Evolutionary conservation across 768 basidiomycete species (phyloP), one percentile per base, ranked within the genome.

Genomic region (Calocera cornea): DNA sequence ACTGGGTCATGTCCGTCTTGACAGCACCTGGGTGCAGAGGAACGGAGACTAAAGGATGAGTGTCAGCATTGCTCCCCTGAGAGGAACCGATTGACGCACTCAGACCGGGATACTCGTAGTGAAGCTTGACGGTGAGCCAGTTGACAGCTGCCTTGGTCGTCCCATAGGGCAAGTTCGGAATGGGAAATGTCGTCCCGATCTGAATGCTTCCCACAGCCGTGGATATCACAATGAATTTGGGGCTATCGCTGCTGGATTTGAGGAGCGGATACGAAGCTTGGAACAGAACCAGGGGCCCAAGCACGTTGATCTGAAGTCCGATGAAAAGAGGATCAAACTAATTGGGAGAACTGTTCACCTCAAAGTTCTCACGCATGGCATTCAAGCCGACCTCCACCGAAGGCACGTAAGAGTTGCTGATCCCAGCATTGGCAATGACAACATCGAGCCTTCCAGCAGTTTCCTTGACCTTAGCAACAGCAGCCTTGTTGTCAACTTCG

Each of bases 241-340:
- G 67, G 2, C 2, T 10, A 16, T 27, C 24, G 1, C 14, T 16
- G 41, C 17, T 16, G 41, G 41, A 38, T 33, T n/a, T 5, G 44
- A 74, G 69, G 17, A 74, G 69, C 1, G 64, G 29, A n/a, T 40
- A n/a, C 5, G 68, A 29, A 12, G 69, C 65, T 49, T 74, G 68
- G 68, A 69, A 74, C 19, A 74, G 71, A 24, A 69, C 66, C 27
- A 72, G 1, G 19, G 70, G 69, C 2, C 73, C 73, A 34, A 71
- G 1, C 8, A 68, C 47, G 67, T 74, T 74, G 36, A 67, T 27
- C 54, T 60, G 31, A 5, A 2, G 31, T 5, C 19, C 54, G 22
- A 10, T 29, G 14, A 29, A 10, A 5, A 16, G 24, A 31, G 11
- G 40, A 41, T 24, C 10, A 50, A 16, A 50, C 22, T 50, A n/a